Conservation (phyloP, 129 eudicot species). For the Deinandra increscens region DNA sequence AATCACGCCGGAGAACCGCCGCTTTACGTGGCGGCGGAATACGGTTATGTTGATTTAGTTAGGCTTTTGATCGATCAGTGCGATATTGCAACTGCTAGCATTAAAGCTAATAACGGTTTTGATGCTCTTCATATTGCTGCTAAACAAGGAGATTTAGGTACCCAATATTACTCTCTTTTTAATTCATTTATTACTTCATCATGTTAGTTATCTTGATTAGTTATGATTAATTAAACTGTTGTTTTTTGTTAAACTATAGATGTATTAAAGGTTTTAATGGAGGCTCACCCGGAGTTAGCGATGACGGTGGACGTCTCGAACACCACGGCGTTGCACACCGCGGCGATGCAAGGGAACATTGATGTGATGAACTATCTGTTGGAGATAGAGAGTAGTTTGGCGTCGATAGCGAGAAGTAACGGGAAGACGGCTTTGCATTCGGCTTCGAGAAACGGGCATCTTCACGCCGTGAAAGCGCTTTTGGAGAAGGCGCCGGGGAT, state of each 20-base stretch:
- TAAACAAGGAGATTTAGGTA: slow-evolving; percentile 96
- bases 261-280: slow-evolving; percentile 67
- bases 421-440: slow-evolving; percentile 58
- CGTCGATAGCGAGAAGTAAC: slow-evolving; percentile 65
- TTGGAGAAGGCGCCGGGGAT: slow-evolving; percentile 53
- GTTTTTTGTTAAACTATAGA: background rate
- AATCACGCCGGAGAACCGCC: slow-evolving; percentile 82
- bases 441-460: slow-evolving; percentile 57
- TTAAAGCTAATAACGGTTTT: slow-evolving; percentile 83
- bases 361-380: slow-evolving; percentile 68
- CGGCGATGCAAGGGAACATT: slow-evolving; percentile 77
- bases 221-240: background rate
- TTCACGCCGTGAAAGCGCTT: slow-evolving; percentile 51
- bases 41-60: slow-evolving; percentile 71
- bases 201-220: no score
- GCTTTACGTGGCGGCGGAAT: slow-evolving; percentile 79
- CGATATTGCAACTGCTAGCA: slow-evolving; percentile 72
- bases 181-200: background rate
- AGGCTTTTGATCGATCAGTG: slow-evolving; percentile 65
- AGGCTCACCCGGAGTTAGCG: slow-evolving; percentile 80
- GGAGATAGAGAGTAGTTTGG: slow-evolving; percentile 74
- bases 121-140: slow-evolving; percentile 99
- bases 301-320: slow-evolving; percentile 58
- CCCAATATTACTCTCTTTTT: background rate
- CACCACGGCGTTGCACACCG: slow-evolving; percentile 58